Percentiles rank a stretch among this genome's conserved stretches.
These are phyloP conservation scores for Phaeosphaeriaceae sp. DNA, from an alignment of 2,329 filamentous ascomycete species.

Conservation along the genomic window DNA sequence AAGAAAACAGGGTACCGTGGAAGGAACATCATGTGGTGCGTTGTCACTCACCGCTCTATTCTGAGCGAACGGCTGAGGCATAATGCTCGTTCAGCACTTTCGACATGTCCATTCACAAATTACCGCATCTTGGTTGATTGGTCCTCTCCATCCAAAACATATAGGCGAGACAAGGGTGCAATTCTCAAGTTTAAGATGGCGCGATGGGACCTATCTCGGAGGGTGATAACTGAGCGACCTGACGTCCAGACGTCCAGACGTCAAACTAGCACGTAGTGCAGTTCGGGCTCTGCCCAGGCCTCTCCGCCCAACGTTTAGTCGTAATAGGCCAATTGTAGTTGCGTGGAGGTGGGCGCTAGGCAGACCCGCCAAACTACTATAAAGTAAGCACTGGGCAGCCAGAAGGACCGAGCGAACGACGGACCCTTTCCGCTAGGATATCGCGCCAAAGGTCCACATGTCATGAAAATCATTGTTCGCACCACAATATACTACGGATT, in stretches of 20 bases:
- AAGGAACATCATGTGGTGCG: background rate
- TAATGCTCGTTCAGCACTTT: background rate
- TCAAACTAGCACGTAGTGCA: background rate
- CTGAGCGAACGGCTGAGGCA: slow-evolving; percentile 3
- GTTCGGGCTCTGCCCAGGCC: slow-evolving; percentile 1
- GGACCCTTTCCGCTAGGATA: slow-evolving; percentile 8
- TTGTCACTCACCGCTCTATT: slow-evolving; percentile 19
- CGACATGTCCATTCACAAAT: background rate
- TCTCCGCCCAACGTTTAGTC: background rate
- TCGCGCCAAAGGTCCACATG: slow-evolving; percentile 10
- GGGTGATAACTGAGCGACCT: background rate
- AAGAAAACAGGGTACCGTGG: slow-evolving; percentile 2
- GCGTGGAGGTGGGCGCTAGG: background rate
- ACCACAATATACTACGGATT: too few species aligned
- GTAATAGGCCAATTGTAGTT: background rate
- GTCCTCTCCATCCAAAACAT: background rate
- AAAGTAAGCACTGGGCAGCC: slow-evolving; percentile 7
- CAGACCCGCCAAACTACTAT: background rate
- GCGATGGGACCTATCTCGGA: slow-evolving; percentile 2
- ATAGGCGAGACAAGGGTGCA: background rate
- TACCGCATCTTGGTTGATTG: background rate
- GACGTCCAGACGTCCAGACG: background rate
- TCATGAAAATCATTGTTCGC: too few species aligned
- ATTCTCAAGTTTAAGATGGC: background rate
- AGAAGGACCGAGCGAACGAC: slow-evolving; percentile 7